Conservation (phyloP, 176 grass and related monocot species). For the Carex myosuroides region DNA sequence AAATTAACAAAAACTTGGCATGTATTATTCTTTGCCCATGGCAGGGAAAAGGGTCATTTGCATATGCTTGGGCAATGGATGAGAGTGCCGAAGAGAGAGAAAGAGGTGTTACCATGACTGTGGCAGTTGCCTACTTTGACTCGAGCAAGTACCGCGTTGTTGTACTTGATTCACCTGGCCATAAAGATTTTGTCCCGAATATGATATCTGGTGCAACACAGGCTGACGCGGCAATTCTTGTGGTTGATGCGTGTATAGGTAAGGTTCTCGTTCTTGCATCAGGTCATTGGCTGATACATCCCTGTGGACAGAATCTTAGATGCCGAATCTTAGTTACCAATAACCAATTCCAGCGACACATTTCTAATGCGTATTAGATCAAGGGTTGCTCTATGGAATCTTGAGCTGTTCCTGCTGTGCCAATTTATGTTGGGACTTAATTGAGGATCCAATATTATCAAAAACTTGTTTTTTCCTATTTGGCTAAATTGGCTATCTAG, state of each 20-base stretch:
- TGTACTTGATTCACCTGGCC: constrained; percentile 87
- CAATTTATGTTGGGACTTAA: not conserved
- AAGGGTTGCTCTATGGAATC: not conserved
- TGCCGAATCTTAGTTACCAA: not conserved
- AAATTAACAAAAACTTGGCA: not conserved
- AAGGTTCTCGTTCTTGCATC: not conserved
- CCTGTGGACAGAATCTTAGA: not conserved
- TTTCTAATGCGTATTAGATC: not conserved
- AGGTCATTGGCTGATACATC: not conserved
- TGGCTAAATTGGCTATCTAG: not conserved
- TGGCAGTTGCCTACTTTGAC: constrained; percentile 84
- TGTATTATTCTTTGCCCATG: constrained; percentile 1
- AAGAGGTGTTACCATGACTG: constrained; percentile 95
- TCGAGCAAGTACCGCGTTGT: constrained; percentile 82
- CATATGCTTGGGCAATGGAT: constrained; percentile 98
- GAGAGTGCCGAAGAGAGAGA: constrained; percentile 96
- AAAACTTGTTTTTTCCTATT: not conserved
- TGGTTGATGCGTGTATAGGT: constrained; percentile 75
- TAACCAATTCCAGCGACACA: not conserved
- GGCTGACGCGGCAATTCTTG: constrained; percentile 94
- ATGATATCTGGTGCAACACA: constrained; percentile 97
- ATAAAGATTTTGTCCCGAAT: constrained; percentile 98
- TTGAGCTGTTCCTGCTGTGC: not conserved
- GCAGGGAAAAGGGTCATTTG: constrained; percentile 95
- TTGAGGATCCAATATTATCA: not conserved